Evolutionary conservation across 2,329 filamentous ascomycete genomes (phyloP).

Genomic region (Fusarium subtropicale): DNA sequence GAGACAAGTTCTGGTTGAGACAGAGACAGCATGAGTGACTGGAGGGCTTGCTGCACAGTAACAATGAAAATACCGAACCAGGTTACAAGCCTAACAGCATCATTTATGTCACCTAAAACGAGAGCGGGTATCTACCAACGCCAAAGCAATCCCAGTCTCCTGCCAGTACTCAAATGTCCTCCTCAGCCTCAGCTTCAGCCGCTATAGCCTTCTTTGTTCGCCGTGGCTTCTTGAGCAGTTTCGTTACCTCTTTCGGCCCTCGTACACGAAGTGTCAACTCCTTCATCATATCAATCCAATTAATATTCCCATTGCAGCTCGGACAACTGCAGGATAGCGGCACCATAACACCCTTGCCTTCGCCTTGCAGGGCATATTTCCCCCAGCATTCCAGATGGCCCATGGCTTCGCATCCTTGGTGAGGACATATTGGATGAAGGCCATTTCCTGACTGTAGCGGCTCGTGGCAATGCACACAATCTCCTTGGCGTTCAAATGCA

Average conservation of each 20-base stretch:
- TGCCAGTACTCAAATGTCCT: conserved; percentile 12
- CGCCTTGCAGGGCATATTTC: conserved; percentile 59
- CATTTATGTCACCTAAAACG: not conserved
- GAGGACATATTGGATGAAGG: conserved; percentile 68
- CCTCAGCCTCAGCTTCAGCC: conserved; percentile 20
- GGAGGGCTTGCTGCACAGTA: not conserved
- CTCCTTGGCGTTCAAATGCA: conserved; percentile 66
- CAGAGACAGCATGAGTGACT: not conserved
- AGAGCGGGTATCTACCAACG: conserved; percentile 36
- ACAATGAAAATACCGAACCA: not conserved
- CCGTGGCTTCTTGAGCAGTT: conserved; percentile 69
- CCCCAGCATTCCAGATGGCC: conserved; percentile 72
- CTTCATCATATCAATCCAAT: conserved; percentile 84
- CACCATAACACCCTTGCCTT: conserved; percentile 62
- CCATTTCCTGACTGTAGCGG: conserved; percentile 60
- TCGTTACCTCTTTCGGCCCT: conserved; percentile 76
- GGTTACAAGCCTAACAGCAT: not conserved
- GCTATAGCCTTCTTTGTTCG: conserved; percentile 44
- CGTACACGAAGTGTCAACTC: conserved; percentile 81
- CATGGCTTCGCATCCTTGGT: conserved; percentile 64
- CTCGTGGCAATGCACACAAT: conserved; percentile 65
- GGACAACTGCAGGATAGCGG: conserved; percentile 79
- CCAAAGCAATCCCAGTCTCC: conserved; percentile 10
- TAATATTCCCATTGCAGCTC: conserved; percentile 68
- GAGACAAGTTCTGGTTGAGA: not conserved